Evolutionary conservation across 495 filamentous ascomycete species (phyloP), one percentile per base, ranked within the genome.

Genomic region (Aspergillus homomorphus): DNA sequence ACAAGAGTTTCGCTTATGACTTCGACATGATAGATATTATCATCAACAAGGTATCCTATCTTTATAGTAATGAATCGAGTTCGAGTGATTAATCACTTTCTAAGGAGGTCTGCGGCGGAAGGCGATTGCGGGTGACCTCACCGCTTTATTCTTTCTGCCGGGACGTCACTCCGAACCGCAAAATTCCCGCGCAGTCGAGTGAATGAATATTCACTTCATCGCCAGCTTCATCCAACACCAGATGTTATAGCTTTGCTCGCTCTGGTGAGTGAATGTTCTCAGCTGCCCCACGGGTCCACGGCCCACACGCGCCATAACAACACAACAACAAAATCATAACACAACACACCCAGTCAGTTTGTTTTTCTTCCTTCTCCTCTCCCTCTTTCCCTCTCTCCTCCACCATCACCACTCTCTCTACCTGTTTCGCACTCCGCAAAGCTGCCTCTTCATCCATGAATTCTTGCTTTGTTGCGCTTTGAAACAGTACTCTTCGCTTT

Each of bases 61-160:
- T n/a, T n/a, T n/a, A n/a, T n/a, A n/a, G n/a, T 28, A 28, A 3
- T 28, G 26, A 28, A 9, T 28, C n/a, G 26, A 28, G 3, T 9
- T 28, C 4, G 26, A 28, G 26, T 28, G 26, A 28, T 28, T 28
- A 9, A 28, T 3, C 26, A 3, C 26, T 28, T 9, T 3, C 26
- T 3, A 9, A 8, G 45, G 43, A 28, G 44, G 45, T 42, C 53
- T 41, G 50, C 57, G 14, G 44, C 21, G 10, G 16, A 28, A 6
- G 8, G 49, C 28, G 49, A 44, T 56, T 22, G 58, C 18, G 9
- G 38, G 12, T 19, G 7, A 3, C 0, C 26, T 22, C 20, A 62
- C 59, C 59, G 59, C 59, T 54, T 28, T 10, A 9, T 9, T 14
- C 2, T 18, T 63, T 63, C 56, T 63, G 61, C 61, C 61, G 49